Conservation (phyloP, 2,329 filamentous ascomycete genomes). For the Xylariaceae sp. region DNA sequence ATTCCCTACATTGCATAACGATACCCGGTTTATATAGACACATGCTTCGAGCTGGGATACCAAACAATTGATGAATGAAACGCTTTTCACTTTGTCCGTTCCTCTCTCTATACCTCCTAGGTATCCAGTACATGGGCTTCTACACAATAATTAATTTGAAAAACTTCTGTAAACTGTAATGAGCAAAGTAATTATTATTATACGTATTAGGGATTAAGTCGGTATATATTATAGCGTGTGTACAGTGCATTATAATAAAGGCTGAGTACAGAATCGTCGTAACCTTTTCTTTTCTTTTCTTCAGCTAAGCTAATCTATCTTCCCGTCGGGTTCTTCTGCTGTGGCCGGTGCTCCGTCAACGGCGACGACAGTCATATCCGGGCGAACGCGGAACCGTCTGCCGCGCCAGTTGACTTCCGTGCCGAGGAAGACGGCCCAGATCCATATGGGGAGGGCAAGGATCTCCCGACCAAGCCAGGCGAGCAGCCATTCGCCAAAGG, state of each 20-base stretch:
- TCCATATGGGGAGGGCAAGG: slow-evolving; percentile 84
- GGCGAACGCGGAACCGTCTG: slow-evolving; percentile 71
- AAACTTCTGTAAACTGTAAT: too few species aligned
- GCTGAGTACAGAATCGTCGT: not conserved
- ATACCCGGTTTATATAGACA: slow-evolving; percentile 5
- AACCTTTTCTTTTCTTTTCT: not conserved
- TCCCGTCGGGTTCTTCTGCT: not conserved
- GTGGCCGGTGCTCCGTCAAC: slow-evolving; percentile 28
- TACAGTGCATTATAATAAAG: too few species aligned
- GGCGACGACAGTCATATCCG: slow-evolving; percentile 73
- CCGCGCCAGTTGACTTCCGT: slow-evolving; percentile 85
- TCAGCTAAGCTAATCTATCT: not conserved
- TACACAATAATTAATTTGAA: not conserved
- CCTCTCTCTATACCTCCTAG: too few species aligned
- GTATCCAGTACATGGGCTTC: too few species aligned
- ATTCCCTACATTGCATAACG: not conserved
- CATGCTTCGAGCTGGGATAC: slow-evolving; percentile 1
- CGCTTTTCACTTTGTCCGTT: too few species aligned
- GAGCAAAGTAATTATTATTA: not conserved
- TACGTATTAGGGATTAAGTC: not conserved
- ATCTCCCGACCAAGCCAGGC: slow-evolving; percentile 84
- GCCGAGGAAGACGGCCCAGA: slow-evolving; percentile 84
- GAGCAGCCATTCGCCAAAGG: slow-evolving; percentile 66
- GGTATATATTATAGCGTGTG: not conserved
- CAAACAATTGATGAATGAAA: not conserved